Evolutionary conservation across 2,329 filamentous ascomycete genomes (phyloP).

Genomic region (Colletotrichum noveboracense): DNA sequence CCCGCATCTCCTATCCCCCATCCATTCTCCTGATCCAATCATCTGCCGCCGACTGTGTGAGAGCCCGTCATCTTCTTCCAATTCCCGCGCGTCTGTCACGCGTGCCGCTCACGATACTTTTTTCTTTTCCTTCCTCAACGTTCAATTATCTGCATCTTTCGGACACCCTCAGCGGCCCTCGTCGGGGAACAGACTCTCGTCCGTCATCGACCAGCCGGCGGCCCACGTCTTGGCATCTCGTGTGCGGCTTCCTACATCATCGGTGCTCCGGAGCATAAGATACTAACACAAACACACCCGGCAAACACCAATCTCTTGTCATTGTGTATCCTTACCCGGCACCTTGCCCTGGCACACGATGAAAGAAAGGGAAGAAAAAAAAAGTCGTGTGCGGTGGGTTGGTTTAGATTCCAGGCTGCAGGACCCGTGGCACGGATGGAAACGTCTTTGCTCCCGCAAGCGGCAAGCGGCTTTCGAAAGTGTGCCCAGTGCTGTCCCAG

Average conservation of each 20-base stretch:
- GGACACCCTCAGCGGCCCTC: background rate
- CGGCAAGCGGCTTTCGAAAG: background rate
- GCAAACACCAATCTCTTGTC: background rate
- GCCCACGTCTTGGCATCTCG: background rate
- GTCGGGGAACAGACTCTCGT: background rate
- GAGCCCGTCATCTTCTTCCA: background rate
- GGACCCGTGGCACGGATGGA: conserved; percentile 11
- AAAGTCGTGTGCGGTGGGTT: background rate
- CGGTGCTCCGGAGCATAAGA: background rate
- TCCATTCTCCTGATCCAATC: background rate
- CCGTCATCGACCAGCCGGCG: background rate
- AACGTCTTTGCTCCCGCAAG: conserved; percentile 11
- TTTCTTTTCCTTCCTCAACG: background rate
- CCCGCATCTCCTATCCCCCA: background rate
- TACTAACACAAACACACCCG: background rate
- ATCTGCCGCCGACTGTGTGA: background rate
- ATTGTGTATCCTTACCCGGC: background rate
- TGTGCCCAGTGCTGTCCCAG: background rate
- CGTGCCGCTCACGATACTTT: background rate
- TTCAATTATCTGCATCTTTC: background rate
- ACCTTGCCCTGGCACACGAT: background rate
- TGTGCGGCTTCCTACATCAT: background rate
- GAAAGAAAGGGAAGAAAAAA: background rate
- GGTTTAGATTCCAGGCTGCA: background rate
- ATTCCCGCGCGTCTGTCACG: conserved; percentile 5